Conservation (phyloP, 1,284 basidiomycete genomes). For the Cryptococcus sp. region DNA sequence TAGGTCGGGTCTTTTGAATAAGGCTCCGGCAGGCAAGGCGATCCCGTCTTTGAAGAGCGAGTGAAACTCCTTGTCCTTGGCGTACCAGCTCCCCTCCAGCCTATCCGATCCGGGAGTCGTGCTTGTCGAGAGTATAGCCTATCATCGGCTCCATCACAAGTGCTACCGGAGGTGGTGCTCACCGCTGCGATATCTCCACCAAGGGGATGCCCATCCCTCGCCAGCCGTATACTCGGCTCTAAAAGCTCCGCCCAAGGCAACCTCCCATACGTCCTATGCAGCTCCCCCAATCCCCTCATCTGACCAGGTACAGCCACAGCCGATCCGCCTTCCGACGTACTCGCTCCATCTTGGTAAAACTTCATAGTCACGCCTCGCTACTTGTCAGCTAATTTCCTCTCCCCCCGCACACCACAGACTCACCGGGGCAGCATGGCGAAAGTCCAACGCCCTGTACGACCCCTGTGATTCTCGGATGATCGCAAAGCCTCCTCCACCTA, state of each 20-base stretch:
- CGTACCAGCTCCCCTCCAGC: slow-evolving; percentile 9
- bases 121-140: slow-evolving; percentile 1
- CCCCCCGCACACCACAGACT: slow-evolving; percentile 2
- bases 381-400: not conserved
- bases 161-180: slow-evolving; percentile 9
- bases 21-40: slow-evolving; percentile 16
- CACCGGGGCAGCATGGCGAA: slow-evolving; percentile 30
- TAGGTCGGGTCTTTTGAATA: slow-evolving; percentile 20
- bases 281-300: slow-evolving; percentile 21
- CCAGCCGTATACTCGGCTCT: slow-evolving; percentile 16
- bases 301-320: slow-evolving; percentile 37
- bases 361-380: slow-evolving; percentile 15
- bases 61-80: slow-evolving; percentile 10
- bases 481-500: slow-evolving; percentile 37
- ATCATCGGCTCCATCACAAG: too few species aligned
- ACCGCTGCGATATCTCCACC: slow-evolving; percentile 26
- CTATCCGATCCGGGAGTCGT: slow-evolving; percentile 10
- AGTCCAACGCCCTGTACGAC: slow-evolving; percentile 21
- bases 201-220: slow-evolving; percentile 59
- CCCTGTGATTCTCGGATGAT: slow-evolving; percentile 17
- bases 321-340: slow-evolving; percentile 19
- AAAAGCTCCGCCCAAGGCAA: slow-evolving; percentile 25
- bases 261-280: slow-evolving; percentile 24
- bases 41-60: slow-evolving; percentile 24
- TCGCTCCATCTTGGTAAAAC: slow-evolving; percentile 14